phyloP scores from a whole-genome alignment of 345 rosid genomes.

The Dipteronia sinensis region DNA sequence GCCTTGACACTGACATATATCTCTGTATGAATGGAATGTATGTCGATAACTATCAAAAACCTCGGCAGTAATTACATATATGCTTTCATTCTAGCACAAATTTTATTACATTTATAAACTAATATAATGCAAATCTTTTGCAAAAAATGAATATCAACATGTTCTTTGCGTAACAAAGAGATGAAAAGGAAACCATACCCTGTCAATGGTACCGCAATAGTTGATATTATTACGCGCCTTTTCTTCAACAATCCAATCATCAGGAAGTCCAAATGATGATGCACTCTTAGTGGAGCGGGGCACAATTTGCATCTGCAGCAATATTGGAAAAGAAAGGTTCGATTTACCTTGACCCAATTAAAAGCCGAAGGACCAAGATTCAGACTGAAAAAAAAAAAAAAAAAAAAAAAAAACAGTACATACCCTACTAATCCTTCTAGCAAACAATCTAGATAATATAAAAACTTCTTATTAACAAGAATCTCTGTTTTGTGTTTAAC shows the following conservation, averaged over 20 bases:
- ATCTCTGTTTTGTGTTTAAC: not conserved
- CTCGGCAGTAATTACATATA: too few species aligned
- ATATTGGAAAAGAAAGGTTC: not conserved
- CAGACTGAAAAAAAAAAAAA: not conserved
- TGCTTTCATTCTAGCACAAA: not conserved
- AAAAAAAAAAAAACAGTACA: not conserved
- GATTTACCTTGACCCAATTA: not conserved
- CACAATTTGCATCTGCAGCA: conserved; percentile 38
- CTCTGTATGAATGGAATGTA: not conserved
- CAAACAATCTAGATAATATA: not conserved
- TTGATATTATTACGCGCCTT: conserved; percentile 25
- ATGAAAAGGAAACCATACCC: conserved; percentile 24
- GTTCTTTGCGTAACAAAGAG: not conserved
- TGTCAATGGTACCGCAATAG: conserved; percentile 32
- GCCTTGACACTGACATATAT: not conserved
- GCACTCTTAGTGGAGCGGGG: conserved; percentile 12
- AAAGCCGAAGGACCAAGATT: not conserved
- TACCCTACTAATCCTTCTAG: not conserved
- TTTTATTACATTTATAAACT: not conserved
- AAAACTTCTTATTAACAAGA: not conserved
- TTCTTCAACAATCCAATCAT: conserved; percentile 44
- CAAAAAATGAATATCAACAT: not conserved
- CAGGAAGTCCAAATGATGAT: conserved; percentile 32
- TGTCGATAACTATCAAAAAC: not conserved
- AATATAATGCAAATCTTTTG: not conserved